Base-by-base conservation (phyloP, 1,284 basidiomycete genomes). In the Sanguinoderma infundibulare region DNA sequence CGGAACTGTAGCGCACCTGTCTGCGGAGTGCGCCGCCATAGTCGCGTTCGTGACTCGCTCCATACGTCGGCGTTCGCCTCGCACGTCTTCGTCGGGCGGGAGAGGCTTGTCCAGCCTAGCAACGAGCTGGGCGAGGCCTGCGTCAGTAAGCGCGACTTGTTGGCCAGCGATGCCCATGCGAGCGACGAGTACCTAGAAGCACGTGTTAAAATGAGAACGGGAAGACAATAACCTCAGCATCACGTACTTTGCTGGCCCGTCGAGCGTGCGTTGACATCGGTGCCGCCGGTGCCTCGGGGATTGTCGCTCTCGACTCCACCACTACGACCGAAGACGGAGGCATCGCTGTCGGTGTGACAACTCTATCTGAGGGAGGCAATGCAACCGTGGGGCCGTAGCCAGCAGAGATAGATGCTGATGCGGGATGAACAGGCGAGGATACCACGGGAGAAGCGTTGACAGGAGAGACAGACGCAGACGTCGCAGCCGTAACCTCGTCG, bases 111-210 rank as follows among this genome's bases (percentile, higher is more conserved):
- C 46, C n/a, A 63, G 38, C 39, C 46, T 49, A 8, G 55, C 58
- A 2, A 55, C 60, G 1, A 44, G 57, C 17, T 55, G 53, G 2
- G 61, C 60, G 17, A 61, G 59, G 14, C 63, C 63, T 15, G 40
- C 38, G 26, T 32, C 40, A 0, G 60, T 64, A 6, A 64, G 34
- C 12, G 50, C 17, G n/a, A 64, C 35, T 20, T 57, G 60, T 10
- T 54, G 54, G 15, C 60, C 57, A 4, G 38, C 36, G 12, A 64
- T 42, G 1, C 63, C 57, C 6, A 51, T 30, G 8, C 57, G 51
- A 17, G 35, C 34, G 3, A 64, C 51, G 1, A 64, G n/a, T 6
- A 57, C 20, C 63, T 64, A 35, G 17, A 51, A 3, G 20, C 22
- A 10, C 6, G 2, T 2, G 10, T 24, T 12, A 30, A 6, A 9